Conservation (phyloP, 495 filamentous ascomycete species). For the Hypoxylon fuscum region DNA sequence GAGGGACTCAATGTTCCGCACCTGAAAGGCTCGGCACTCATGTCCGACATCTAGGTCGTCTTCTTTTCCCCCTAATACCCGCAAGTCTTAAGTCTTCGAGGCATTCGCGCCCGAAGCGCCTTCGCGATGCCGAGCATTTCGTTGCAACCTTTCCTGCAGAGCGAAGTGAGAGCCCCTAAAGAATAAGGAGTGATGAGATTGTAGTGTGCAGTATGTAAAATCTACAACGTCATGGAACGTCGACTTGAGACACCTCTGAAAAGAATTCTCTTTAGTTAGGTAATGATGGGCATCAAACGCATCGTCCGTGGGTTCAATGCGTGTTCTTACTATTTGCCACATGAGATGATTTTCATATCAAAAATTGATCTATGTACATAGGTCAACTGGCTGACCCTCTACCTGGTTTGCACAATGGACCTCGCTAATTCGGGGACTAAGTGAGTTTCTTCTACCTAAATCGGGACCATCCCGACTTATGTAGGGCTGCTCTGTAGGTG, state of each 20-base stretch:
- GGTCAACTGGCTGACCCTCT: neutral
- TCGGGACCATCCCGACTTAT: neutral
- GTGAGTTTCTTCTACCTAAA: neutral
- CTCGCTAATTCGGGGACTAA: slow-evolving; percentile 1
- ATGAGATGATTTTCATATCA: too few species aligned
- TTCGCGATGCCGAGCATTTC: slow-evolving; percentile 1
- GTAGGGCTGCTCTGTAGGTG: slow-evolving; percentile 2
- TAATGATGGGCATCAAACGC: too few species aligned
- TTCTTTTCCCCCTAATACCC: neutral
- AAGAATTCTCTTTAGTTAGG: too few species aligned
- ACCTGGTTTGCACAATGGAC: neutral
- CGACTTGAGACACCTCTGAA: neutral
- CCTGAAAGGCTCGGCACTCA: neutral
- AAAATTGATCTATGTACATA: too few species aligned
- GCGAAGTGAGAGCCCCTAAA: neutral
- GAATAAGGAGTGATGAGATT: neutral
- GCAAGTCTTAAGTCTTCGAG: too few species aligned
- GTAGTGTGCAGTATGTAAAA: neutral
- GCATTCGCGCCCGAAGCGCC: slow-evolving; percentile 17
- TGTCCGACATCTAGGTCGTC: slow-evolving; percentile 4
- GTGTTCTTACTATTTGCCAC: too few species aligned
- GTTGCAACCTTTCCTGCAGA: neutral
- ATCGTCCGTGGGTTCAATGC: too few species aligned
- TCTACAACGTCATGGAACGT: neutral
- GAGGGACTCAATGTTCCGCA: neutral